A percentile compares a stretch with the other conserved stretches of the same genome.
Conservation (phyloP, 225 moss, liverwort and hornwort species). For the Polytrichum commune region DNA sequence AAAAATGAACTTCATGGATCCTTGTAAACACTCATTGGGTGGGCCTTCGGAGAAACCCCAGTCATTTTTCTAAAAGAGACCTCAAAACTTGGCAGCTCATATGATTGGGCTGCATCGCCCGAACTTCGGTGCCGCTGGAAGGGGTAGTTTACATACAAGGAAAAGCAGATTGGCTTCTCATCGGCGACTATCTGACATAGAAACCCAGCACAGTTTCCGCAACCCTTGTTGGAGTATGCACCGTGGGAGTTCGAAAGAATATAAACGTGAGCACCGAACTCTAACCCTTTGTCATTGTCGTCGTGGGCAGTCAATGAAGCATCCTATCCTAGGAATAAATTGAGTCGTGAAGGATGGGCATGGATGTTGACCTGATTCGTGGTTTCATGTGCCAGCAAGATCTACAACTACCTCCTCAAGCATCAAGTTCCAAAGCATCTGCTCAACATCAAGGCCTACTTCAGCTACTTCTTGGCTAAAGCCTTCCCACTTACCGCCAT, state of each 20-base stretch:
- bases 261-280: neutral
- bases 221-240: neutral
- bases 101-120: neutral
- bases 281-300: neutral
- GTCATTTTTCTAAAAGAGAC: neutral
- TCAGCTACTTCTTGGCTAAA: constrained; percentile 29
- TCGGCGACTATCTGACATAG: neutral
- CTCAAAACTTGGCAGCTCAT: constrained; percentile 5
- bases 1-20: constrained; percentile 7
- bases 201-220: neutral
- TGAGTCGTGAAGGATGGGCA: neutral
- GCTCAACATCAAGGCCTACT: constrained; percentile 35
- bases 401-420: constrained; percentile 46
- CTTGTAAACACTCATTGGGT: neutral
- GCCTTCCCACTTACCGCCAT: constrained; percentile 38
- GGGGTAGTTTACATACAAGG: constrained; percentile 8
- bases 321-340: neutral
- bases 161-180: neutral
- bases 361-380: neutral
- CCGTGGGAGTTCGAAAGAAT: neutral
- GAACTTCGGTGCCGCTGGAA: constrained; percentile 1
- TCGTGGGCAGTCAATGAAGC: neutral
- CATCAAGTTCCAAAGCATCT: constrained; percentile 47
- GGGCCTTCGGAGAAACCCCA: neutral
- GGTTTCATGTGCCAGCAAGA: constrained; percentile 1